These are phyloP conservation scores for Claviceps sp. DNA, from an alignment of 2,329 filamentous ascomycete genomes.

Conservation along the genomic window DNA sequence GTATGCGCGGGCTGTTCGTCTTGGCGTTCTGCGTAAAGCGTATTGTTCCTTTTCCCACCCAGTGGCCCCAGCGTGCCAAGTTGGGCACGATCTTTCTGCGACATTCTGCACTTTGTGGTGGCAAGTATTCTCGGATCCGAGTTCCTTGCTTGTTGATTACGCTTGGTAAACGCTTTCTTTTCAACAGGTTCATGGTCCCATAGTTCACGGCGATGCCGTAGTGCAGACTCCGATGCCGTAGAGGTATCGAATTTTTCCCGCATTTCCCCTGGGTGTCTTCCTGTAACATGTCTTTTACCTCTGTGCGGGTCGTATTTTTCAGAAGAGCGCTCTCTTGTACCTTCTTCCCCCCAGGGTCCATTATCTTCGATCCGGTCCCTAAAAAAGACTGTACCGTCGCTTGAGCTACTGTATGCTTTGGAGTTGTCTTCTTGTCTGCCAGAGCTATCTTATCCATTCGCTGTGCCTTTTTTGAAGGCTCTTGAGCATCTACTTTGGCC, in stretches of 20 bases:
- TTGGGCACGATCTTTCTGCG: background rate
- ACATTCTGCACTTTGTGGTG: background rate
- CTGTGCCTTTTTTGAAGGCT: background rate
- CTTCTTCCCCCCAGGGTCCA: background rate
- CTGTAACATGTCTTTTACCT: background rate
- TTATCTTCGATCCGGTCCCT: background rate
- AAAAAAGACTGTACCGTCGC: slow-evolving; percentile 2
- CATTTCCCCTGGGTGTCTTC: background rate
- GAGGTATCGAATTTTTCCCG: background rate
- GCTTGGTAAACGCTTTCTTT: background rate
- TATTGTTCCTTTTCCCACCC: slow-evolving; percentile 9
- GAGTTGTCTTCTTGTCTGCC: background rate
- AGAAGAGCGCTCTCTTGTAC: background rate
- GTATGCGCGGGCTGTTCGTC: background rate
- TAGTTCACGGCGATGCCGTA: background rate
- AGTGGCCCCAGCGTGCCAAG: slow-evolving; percentile 1
- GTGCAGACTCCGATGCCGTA: background rate
- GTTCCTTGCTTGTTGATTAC: background rate
- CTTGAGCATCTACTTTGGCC: background rate
- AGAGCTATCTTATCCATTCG: background rate
- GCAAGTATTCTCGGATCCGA: background rate
- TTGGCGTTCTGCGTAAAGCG: slow-evolving; percentile 2
- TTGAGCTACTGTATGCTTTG: slow-evolving; percentile 3
- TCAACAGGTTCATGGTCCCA: background rate
- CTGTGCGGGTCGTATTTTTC: background rate